These are phyloP conservation scores for Diaporthe amygdali DNA, from an alignment of 2,329 filamentous ascomycete genomes.

Conservation along the genomic window DNA sequence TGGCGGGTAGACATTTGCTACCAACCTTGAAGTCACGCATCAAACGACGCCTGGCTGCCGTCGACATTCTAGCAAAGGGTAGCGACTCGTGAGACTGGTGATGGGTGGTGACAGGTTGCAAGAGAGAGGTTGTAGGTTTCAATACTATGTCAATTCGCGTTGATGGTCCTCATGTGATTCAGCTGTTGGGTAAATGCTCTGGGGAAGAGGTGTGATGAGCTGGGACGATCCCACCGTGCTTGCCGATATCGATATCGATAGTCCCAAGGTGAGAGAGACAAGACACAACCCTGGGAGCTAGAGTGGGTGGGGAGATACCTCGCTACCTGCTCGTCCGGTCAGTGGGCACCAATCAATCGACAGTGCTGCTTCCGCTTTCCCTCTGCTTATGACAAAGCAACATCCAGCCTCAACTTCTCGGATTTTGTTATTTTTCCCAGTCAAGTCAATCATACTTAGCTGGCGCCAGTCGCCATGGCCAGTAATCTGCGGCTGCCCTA, in stretches of 20 bases:
- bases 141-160: background rate
- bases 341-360: background rate
- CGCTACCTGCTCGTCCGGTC: background rate
- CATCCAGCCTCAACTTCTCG: no score
- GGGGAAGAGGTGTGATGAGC: conserved; percentile 1
- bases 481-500: background rate
- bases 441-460: background rate
- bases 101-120: background rate
- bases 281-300: background rate
- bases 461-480: background rate
- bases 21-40: conserved; percentile 99
- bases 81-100: background rate
- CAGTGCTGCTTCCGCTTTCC: background rate
- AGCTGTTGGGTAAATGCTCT: background rate
- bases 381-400: background rate
- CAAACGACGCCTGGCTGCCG: conserved; percentile 89
- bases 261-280: background rate
- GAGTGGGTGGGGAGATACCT: background rate
- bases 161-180: background rate
- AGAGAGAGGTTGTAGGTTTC: background rate
- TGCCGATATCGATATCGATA: conserved; percentile 19
- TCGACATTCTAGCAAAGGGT: conserved; percentile 65
- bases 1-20: conserved; percentile 11
- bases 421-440: background rate
- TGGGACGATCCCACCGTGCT: conserved; percentile 7